These are phyloP conservation scores for Ceratocystis colombiana DNA, from an alignment of 2,329 filamentous ascomycete species.

Conservation along the genomic window DNA sequence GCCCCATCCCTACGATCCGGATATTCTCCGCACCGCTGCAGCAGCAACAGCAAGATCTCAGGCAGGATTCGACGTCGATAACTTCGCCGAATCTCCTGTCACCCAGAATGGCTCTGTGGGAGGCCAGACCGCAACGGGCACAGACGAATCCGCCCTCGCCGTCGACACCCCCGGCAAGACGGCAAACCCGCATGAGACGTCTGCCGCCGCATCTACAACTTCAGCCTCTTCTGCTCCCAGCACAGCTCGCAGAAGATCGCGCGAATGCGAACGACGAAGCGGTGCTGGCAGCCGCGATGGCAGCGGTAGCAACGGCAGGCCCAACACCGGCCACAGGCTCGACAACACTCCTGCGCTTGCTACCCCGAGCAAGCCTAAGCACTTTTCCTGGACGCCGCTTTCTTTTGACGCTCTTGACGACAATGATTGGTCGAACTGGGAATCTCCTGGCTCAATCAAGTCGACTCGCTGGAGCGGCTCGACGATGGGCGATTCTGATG, in stretches of 20 bases:
- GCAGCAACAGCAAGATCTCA: conserved; percentile 34
- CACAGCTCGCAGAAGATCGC: conserved; percentile 19
- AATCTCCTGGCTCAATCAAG: conserved; percentile 45
- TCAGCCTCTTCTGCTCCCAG: conserved; percentile 22
- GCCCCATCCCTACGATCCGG: conserved; percentile 34
- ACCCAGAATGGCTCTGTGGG: conserved; percentile 17
- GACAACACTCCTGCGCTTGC: conserved; percentile 27
- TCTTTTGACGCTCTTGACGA: conserved; percentile 49
- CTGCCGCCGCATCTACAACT: conserved; percentile 21
- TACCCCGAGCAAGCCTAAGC: conserved; percentile 40
- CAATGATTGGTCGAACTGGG: conserved; percentile 57
- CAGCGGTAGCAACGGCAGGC: conserved; percentile 1
- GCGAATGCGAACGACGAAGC: conserved; percentile 21
- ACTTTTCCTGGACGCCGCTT: conserved; percentile 51
- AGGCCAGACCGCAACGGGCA: neutral
- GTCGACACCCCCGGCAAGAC: neutral
- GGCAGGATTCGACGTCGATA: conserved; percentile 29
- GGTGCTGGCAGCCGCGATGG: conserved; percentile 21
- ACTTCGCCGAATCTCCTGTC: conserved; percentile 25
- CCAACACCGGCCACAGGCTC: neutral
- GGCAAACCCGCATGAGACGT: conserved; percentile 13
- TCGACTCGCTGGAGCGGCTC: conserved; percentile 56
- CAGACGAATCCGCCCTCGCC: neutral
- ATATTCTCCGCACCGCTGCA: conserved; percentile 39
- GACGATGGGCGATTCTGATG: conserved; percentile 39